Conservation (phyloP, 2,329 filamentous ascomycete genomes). For the Fusarium mexicanum region DNA sequence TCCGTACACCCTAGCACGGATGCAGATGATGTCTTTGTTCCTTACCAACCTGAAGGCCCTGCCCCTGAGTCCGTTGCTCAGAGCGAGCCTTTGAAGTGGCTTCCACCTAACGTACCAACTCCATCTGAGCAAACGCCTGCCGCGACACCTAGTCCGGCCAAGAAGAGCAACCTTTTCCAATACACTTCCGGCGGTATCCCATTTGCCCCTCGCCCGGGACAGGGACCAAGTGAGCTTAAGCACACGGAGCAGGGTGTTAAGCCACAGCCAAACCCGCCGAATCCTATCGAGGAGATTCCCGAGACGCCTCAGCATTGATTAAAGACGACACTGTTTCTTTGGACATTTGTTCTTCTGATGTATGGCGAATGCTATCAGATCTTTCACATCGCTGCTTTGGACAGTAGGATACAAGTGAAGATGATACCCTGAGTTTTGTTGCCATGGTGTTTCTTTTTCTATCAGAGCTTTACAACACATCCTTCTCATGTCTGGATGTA, state of each 20-base stretch:
- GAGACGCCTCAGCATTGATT: conserved; percentile 7
- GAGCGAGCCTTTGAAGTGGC: conserved; percentile 59
- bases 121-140: conserved; percentile 48
- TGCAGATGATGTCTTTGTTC: conserved; percentile 57
- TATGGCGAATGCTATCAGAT: conserved; percentile 15
- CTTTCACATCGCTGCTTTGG: conserved; percentile 1
- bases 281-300: conserved; percentile 1
- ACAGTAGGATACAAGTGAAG: not conserved
- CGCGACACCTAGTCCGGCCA: conserved; percentile 49
- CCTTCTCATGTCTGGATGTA: conserved; percentile 21
- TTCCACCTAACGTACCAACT: conserved; percentile 58
- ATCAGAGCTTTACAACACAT: conserved; percentile 1
- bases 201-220: conserved; percentile 52
- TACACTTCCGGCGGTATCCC: conserved; percentile 59
- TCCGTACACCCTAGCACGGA: conserved; percentile 41
- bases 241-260: not conserved
- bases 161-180: conserved; percentile 49
- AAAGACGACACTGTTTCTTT: not conserved
- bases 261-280: not conserved
- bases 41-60: conserved; percentile 66
- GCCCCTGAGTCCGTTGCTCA: conserved; percentile 50
- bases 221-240: conserved; percentile 6
- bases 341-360: not conserved
- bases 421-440: conserved; percentile 21
- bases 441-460: conserved; percentile 12